Evolutionary conservation across 2,329 filamentous ascomycete species (phyloP).

Genomic region (Colletotrichum endophyticum): DNA sequence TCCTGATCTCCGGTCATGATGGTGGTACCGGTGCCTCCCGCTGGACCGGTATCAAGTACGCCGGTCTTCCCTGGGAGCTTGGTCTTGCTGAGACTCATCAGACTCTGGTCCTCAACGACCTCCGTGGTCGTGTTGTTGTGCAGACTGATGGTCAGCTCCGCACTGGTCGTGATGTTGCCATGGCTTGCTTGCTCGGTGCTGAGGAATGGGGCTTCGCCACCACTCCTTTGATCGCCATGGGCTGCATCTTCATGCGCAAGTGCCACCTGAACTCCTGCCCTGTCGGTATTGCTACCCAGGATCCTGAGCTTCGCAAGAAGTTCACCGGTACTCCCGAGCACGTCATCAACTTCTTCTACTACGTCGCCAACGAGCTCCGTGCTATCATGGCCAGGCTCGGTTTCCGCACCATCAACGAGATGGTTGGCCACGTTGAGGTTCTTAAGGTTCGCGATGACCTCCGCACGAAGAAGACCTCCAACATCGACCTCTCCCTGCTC

Average conservation of each 20-base stretch:
- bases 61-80: conserved; percentile 94
- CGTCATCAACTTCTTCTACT: conserved; percentile 99
- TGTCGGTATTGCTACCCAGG: conserved; percentile 94
- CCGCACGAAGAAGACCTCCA: conserved; percentile 85
- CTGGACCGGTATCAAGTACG: conserved; percentile 99
- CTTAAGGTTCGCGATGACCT: conserved; percentile 89
- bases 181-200: conserved; percentile 94
- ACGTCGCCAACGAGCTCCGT: conserved; percentile 92
- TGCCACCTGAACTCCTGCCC: conserved; percentile 80
- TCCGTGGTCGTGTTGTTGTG: conserved; percentile 92
- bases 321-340: conserved; percentile 93
- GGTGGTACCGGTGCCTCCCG: conserved; percentile 95
- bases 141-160: conserved; percentile 95
- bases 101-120: conserved; percentile 92
- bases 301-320: conserved; percentile 92
- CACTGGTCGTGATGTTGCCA: conserved; percentile 91
- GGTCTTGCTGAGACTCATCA: conserved; percentile 97
- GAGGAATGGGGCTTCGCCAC: conserved; percentile 98
- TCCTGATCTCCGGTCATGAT: conserved; percentile 95
- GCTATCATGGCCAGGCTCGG: conserved; percentile 97
- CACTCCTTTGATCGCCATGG: conserved; percentile 93
- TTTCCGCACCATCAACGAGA: conserved; percentile 95
- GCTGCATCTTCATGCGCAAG: conserved; percentile 93
- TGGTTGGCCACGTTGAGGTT: conserved; percentile 91
- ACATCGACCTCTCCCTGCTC: conserved; percentile 91